Evolutionary conservation across 805 yeast species (phyloP).

Genomic region (Schwanniomyces vanrijiae): DNA sequence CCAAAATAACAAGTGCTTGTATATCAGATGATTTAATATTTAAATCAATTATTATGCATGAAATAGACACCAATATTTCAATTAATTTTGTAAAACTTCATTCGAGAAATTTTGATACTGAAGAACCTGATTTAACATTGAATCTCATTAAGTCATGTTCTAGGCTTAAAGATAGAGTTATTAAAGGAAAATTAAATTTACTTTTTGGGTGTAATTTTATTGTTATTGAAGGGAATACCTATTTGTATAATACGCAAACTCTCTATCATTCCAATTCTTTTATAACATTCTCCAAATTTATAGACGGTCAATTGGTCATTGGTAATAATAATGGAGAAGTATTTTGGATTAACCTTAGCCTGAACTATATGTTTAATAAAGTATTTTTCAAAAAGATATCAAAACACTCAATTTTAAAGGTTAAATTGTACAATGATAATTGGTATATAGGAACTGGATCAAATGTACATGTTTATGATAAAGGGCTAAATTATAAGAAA

Average conservation of each 20-base stretch:
- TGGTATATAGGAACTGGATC: background rate
- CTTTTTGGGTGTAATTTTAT: constrained; percentile 2
- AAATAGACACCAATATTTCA: background rate
- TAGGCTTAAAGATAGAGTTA: background rate
- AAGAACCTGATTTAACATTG: background rate
- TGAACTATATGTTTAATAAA: background rate
- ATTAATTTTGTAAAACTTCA: constrained; percentile 3
- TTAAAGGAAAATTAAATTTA: background rate
- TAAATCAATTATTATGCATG: background rate
- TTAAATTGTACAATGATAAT: background rate
- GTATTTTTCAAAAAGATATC: background rate
- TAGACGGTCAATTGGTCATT: background rate
- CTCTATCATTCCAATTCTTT: background rate
- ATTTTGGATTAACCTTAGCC: background rate
- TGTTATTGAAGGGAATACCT: background rate
- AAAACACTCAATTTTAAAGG: background rate
- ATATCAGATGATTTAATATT: background rate
- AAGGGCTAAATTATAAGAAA: background rate
- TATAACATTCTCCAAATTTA: constrained; percentile 2
- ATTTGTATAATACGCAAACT: background rate
- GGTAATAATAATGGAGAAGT: constrained; percentile 7
- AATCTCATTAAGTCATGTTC: background rate
- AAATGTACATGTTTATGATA: background rate
- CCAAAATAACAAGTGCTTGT: background rate
- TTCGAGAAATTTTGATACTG: background rate